phyloP scores from a whole-genome alignment of 202 grass and related monocot species.

The Cymbopogon flexuosus region DNA sequence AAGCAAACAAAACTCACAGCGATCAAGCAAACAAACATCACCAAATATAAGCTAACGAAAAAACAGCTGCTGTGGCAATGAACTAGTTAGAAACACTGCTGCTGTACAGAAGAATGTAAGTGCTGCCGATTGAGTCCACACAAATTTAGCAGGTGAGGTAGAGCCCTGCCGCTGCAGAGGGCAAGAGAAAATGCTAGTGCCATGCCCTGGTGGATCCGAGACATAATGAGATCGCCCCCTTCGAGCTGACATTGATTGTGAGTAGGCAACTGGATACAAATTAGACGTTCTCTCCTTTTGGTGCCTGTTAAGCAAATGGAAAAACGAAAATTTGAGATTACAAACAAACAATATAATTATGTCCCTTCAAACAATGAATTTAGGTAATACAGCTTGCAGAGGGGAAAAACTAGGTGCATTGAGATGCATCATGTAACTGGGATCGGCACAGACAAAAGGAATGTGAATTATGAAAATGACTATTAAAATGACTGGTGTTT shows the following conservation, averaged over 20 bases:
- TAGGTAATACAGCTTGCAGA: too few relatives aligned
- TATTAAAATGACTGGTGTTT: too few relatives aligned
- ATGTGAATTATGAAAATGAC: too few relatives aligned
- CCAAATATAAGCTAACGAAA: slow-evolving; percentile 17
- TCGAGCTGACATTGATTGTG: slow-evolving; percentile 43
- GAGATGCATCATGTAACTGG: too few relatives aligned
- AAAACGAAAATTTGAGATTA: background rate
- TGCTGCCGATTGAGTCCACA: slow-evolving; percentile 6
- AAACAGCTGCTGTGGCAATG: slow-evolving; percentile 3
- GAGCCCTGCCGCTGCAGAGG: background rate
- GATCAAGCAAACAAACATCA: background rate
- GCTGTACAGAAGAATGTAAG: slow-evolving; percentile 44
- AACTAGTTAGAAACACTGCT: slow-evolving; percentile 30
- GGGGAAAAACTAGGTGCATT: too few relatives aligned
- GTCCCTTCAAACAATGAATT: too few relatives aligned
- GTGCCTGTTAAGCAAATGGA: slow-evolving; percentile 10
- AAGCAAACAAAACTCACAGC: slow-evolving; percentile 6
- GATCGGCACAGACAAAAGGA: too few relatives aligned
- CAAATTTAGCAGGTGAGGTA: background rate
- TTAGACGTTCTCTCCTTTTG: slow-evolving; percentile 31
- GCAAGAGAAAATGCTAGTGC: slow-evolving; percentile 13
- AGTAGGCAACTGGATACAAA: slow-evolving; percentile 13
- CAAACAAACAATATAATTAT: background rate
- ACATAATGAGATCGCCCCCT: slow-evolving; percentile 45
- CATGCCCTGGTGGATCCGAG: slow-evolving; percentile 56